Evolutionary conservation across 192 early-diverging fungal species (phyloP).

Genomic region (Blastocladiella britannica): DNA sequence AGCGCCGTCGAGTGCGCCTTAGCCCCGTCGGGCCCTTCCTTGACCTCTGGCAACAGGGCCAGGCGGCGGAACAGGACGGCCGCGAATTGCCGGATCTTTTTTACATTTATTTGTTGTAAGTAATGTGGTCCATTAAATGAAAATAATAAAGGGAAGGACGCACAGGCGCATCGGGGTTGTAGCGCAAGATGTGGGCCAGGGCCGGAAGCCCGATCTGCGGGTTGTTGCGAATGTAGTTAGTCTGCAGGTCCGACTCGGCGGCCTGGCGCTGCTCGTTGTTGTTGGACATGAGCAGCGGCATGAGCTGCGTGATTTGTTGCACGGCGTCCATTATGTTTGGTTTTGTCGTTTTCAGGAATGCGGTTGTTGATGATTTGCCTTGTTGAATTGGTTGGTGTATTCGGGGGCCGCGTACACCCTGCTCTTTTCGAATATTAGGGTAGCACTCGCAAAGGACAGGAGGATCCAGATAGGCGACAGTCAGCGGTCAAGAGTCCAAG

Average conservation of each 20-base stretch:
- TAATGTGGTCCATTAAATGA: background rate
- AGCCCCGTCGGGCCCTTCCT: constrained; percentile 11
- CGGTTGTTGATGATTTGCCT: no score
- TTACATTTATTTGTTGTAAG: background rate
- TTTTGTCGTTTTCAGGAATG: no score
- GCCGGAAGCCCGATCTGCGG: constrained; percentile 34
- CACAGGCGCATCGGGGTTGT: constrained; percentile 21
- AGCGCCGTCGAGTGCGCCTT: constrained; percentile 43
- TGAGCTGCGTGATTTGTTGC: constrained; percentile 1
- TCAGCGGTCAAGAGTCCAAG: no score
- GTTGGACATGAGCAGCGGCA: constrained; percentile 17
- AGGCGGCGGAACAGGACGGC: constrained; percentile 47
- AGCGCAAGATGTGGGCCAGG: constrained; percentile 29
- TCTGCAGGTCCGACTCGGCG: constrained; percentile 40
- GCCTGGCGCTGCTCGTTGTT: constrained; percentile 38
- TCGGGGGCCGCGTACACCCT: no score
- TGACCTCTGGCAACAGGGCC: constrained; percentile 21
- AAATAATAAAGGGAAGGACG: background rate
- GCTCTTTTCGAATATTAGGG: no score
- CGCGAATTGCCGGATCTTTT: constrained; percentile 40
- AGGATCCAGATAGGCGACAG: no score
- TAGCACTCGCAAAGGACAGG: no score
- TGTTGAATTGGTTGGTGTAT: no score
- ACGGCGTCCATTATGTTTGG: no score
- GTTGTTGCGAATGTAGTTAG: constrained; percentile 32